These are phyloP conservation scores for Lyophyllum shimeji DNA, from an alignment of 768 basidiomycete species.

Conservation along the genomic window DNA sequence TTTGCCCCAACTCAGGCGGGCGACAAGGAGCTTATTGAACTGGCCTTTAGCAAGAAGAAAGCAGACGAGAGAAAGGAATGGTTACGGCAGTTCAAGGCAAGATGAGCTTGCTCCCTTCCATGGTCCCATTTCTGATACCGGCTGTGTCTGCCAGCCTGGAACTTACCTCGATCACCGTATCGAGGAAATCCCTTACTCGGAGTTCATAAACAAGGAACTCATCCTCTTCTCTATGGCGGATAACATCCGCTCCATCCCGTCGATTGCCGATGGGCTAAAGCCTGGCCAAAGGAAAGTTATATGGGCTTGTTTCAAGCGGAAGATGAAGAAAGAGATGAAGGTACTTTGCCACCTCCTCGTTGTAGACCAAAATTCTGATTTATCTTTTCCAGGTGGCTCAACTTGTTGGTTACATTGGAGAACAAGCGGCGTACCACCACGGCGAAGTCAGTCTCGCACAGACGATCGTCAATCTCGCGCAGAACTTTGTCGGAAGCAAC, in stretches of 20 bases:
- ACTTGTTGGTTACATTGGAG: constrained; percentile 92
- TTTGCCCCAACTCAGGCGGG: constrained; percentile 80
- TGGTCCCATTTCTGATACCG: constrained; percentile 8
- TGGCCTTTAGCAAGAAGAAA: constrained; percentile 99
- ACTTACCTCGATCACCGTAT: constrained; percentile 90
- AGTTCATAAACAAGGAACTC: constrained; percentile 97
- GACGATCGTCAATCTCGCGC: constrained; percentile 93
- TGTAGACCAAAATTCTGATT: neutral
- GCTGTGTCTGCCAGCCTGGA: constrained; percentile 61
- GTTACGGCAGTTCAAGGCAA: constrained; percentile 88
- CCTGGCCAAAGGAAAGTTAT: constrained; percentile 97
- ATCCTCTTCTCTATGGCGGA: constrained; percentile 99
- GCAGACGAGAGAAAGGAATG: constrained; percentile 98
- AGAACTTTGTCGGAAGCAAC: constrained; percentile 93
- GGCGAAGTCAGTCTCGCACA: constrained; percentile 85
- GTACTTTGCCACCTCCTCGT: constrained; percentile 29
- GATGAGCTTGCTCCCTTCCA: constrained; percentile 6
- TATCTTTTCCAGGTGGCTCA: constrained; percentile 69
- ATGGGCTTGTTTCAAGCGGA: constrained; percentile 95
- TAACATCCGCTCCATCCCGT: constrained; percentile 97
- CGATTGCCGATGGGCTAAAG: constrained; percentile 90
- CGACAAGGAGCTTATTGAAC: constrained; percentile 88
- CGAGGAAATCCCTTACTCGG: constrained; percentile 81
- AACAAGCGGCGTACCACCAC: constrained; percentile 95
- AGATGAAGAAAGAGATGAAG: constrained; percentile 90